These are phyloP conservation scores for Leonotis leonurus DNA, from an alignment of 257 asterid genomes.

Conservation along the genomic window DNA sequence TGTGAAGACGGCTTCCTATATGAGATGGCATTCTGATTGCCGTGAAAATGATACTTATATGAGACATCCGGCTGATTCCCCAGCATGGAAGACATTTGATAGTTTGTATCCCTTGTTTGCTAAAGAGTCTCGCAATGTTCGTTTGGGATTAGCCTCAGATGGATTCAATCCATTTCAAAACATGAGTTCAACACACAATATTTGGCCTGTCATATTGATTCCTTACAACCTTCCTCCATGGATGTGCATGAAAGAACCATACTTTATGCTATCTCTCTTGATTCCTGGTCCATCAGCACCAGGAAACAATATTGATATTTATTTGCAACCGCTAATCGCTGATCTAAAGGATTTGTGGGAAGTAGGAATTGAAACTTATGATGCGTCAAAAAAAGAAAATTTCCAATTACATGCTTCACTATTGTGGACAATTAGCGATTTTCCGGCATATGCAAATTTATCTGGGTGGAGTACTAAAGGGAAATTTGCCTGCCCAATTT, in stretches of 20 bases:
- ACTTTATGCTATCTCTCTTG: not conserved
- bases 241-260: not conserved
- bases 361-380: not conserved
- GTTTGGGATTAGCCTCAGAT: not conserved
- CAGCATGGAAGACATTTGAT: not conserved
- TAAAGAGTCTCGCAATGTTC: not conserved
- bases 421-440: not conserved
- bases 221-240: too few species aligned
- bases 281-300: not conserved
- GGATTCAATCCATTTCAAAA: not conserved
- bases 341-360: not conserved
- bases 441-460: not conserved
- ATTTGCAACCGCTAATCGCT: not conserved
- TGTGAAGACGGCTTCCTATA: not conserved
- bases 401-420: not conserved
- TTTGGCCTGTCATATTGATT: not conserved
- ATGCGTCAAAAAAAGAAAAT: not conserved
- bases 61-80: not conserved
- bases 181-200: not conserved
- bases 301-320: not conserved
- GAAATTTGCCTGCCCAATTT: not conserved
- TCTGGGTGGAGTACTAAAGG: not conserved
- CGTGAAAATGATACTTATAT: not conserved
- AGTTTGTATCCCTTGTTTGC: not conserved
- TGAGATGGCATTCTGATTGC: not conserved